Evolutionary conservation across 352 stramenopile species (phyloP), one percentile per base, ranked within the genome.

Genomic region (Pythium myriotylum): DNA sequence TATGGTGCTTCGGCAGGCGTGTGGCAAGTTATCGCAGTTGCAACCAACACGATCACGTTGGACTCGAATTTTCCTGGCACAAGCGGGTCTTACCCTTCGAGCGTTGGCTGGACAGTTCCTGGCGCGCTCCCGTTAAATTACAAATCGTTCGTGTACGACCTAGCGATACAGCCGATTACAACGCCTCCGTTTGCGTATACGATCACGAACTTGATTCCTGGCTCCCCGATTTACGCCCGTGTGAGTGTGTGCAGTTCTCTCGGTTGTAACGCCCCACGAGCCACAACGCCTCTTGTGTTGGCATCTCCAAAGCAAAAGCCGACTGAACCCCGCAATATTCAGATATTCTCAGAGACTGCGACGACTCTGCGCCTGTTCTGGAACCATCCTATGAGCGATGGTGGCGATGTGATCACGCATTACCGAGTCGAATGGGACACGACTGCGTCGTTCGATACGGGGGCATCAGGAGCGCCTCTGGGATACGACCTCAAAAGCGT

Each of bases 341-440:
- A 88, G 13, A 56, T 93, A 35, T 86, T 94, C 59, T 75, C 79
- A 0, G 84, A 92, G 37, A 76, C 76, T 5, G 77, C 81, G 10
- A 89, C 84, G 8, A 89, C 87, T 53, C 70, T 98, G 22, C 79
- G 78, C 6, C 68, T 97, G n/a, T 71, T 91, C 3, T 98, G 91
- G 80, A 88, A 79, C n/a, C 80, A 96, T 26, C 95, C 96, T 1
- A 27, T 72, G 2, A 97, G 91, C 57, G 84, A 98, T 62, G 96
- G 96, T 16, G 96, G 96, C 3, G 88, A 97, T 29, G 65, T 79
- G 0, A 88, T 99, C 42, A 95, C 90, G 8, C 96, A 98, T 62
- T 99, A 98, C 50, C 75, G 92, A 2, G 76, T 98, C 6, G 95
- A 99, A 71, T 99, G 96, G 96, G 96, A 99, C 59, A 65, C 72